A percentile compares a stretch with the other conserved stretches of the same genome.
These are phyloP conservation scores for Boletus huronensis DNA, from an alignment of 768 basidiomycete genomes.

Conservation along the genomic window DNA sequence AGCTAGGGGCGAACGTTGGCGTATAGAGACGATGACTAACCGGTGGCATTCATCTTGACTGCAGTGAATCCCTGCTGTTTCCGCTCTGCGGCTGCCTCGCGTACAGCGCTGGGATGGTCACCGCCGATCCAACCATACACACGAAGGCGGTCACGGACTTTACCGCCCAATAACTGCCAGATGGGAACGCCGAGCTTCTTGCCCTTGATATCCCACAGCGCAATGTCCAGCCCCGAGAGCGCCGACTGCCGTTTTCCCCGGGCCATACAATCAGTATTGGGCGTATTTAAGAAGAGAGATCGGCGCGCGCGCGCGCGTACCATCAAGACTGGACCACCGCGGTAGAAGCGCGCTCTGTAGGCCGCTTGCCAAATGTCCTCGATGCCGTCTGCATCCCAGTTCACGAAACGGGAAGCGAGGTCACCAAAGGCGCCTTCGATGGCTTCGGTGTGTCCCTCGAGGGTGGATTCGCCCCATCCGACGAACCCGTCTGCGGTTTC, in stretches of 20 bases:
- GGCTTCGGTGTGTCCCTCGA: constrained; percentile 72
- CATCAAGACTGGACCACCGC: constrained; percentile 71
- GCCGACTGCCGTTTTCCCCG: constrained; percentile 37
- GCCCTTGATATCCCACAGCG: constrained; percentile 78
- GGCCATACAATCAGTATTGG: neutral
- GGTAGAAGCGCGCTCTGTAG: constrained; percentile 67
- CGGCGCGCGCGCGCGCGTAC: constrained; percentile 29
- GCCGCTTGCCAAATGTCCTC: constrained; percentile 72
- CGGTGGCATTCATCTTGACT: constrained; percentile 71
- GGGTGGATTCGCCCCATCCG: constrained; percentile 74
- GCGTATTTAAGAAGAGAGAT: no score
- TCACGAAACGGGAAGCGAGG: constrained; percentile 55
- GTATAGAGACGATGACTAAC: constrained; percentile 30
- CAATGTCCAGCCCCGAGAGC: constrained; percentile 62
- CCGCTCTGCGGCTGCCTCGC: constrained; percentile 47
- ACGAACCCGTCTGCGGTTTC: constrained; percentile 59
- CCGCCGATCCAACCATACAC: constrained; percentile 61
- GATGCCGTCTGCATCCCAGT: constrained; percentile 61
- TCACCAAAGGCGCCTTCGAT: constrained; percentile 64
- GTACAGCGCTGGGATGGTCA: constrained; percentile 45
- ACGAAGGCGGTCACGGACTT: constrained; percentile 55
- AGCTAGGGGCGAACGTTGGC: neutral
- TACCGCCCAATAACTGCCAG: constrained; percentile 67
- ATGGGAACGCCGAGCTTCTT: constrained; percentile 64
- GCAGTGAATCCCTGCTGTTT: constrained; percentile 64